phyloP scores from a whole-genome alignment of 2,329 filamentous ascomycete species.

The Penicillium sp. region DNA sequence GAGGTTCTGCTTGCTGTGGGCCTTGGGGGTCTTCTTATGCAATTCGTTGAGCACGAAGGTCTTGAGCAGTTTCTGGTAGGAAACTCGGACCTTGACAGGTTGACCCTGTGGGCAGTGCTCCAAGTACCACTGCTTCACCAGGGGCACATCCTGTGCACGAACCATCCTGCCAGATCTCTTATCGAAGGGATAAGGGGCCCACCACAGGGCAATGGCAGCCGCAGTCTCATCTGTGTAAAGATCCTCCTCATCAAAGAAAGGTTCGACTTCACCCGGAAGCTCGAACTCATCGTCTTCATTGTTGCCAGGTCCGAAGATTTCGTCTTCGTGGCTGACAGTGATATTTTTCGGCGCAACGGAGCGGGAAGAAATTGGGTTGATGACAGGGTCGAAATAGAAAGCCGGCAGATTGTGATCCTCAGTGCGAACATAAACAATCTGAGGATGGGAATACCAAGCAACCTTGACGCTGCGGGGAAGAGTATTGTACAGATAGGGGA shows the following conservation, averaged over 20 bases:
- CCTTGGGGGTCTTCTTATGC: constrained; percentile 93
- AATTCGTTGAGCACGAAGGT: constrained; percentile 94
- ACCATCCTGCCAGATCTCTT: constrained; percentile 94
- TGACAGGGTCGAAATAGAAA: constrained; percentile 96
- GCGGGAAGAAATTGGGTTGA: constrained; percentile 95
- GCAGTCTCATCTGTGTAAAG: constrained; percentile 86
- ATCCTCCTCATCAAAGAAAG: constrained; percentile 86
- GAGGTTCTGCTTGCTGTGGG: constrained; percentile 90
- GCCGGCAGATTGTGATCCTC: constrained; percentile 88
- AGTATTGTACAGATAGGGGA: constrained; percentile 94
- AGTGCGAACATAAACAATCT: constrained; percentile 83
- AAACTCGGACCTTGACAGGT: constrained; percentile 95
- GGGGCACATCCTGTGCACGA: constrained; percentile 89
- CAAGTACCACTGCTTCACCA: constrained; percentile 98
- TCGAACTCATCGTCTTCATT: constrained; percentile 84
- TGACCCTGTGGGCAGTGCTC: constrained; percentile 90
- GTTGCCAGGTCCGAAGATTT: constrained; percentile 80
- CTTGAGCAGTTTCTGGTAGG: constrained; percentile 96
- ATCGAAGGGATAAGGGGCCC: constrained; percentile 96
- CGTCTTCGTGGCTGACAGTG: constrained; percentile 87
- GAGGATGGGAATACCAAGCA: constrained; percentile 90
- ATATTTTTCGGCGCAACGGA: constrained; percentile 93
- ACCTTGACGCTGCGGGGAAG: constrained; percentile 90
- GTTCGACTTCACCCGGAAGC: constrained; percentile 74
- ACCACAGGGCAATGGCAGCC: constrained; percentile 91